phyloP scores from a whole-genome alignment of 345 rosid genomes.

The Boechera retrofracta region DNA sequence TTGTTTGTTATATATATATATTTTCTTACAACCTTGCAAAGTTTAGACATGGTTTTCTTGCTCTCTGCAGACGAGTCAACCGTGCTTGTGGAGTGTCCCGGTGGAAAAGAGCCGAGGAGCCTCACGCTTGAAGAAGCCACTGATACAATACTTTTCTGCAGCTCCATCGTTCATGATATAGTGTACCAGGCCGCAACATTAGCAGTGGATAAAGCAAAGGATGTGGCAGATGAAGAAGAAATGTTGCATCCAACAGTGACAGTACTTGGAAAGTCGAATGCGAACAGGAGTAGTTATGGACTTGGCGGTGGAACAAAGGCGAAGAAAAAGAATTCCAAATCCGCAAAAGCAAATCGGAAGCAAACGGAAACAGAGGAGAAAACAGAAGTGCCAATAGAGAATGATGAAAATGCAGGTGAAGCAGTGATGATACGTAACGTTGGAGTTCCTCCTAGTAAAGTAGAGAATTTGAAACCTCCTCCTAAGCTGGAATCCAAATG shows the following conservation, averaged over 20 bases:
- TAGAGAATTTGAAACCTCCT: conserved; percentile 73
- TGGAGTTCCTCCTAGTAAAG: conserved; percentile 62
- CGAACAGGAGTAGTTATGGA: conserved; percentile 53
- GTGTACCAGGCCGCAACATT: conserved; percentile 82
- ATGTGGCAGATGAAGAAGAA: conserved; percentile 61
- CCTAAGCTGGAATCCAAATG: conserved; percentile 95
- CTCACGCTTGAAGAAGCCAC: conserved; percentile 96
- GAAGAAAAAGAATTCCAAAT: conserved; percentile 57
- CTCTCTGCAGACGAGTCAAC: conserved; percentile 71
- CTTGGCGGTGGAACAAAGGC: conserved; percentile 59
- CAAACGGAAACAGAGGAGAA: conserved; percentile 59
- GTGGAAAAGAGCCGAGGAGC: conserved; percentile 77
- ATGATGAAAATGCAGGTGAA: conserved; percentile 81
- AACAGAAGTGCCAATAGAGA: conserved; percentile 56
- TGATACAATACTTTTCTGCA: conserved; percentile 88
- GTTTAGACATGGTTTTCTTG: conserved; percentile 19
- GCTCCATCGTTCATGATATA: conserved; percentile 92
- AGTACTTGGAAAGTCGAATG: conserved; percentile 66
- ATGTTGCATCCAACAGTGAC: conserved; percentile 71
- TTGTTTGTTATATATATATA: not conserved
- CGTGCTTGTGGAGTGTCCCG: conserved; percentile 61
- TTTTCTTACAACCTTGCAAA: conserved; percentile 24
- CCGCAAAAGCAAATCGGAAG: conserved; percentile 62
- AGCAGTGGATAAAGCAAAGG: conserved; percentile 69
- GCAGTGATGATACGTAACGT: conserved; percentile 57